These are phyloP conservation scores for Dendryphion nanum DNA, from an alignment of 2,329 filamentous ascomycete genomes.

Conservation along the genomic window DNA sequence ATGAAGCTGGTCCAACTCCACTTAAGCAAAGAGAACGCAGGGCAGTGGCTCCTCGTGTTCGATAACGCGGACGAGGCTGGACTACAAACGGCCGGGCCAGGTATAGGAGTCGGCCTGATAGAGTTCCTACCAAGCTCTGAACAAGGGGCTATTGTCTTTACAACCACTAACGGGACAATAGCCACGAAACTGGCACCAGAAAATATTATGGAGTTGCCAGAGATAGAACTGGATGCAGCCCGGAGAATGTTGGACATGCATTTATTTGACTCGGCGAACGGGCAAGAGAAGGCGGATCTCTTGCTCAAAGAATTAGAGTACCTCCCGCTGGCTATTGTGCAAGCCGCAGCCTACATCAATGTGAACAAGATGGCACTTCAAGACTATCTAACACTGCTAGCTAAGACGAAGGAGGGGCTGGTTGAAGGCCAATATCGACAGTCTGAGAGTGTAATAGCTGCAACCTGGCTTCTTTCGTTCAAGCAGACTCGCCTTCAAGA, in stretches of 20 bases:
- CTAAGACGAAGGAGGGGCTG: slow-evolving; percentile 22
- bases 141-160: slow-evolving; percentile 10
- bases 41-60: slow-evolving; percentile 33
- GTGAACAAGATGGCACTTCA: slow-evolving; percentile 2
- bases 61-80: slow-evolving; percentile 12
- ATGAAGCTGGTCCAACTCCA: slow-evolving; percentile 33
- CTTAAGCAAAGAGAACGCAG: slow-evolving; percentile 22
- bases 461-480: slow-evolving; percentile 45
- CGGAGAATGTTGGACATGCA: slow-evolving; percentile 2
- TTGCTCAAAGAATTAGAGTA: slow-evolving; percentile 14
- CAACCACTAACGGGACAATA: slow-evolving; percentile 10
- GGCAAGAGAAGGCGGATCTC: slow-evolving; percentile 2
- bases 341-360: slow-evolving; percentile 2
- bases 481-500: slow-evolving; percentile 24
- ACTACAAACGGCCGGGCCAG: too few species aligned
- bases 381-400: slow-evolving; percentile 4
- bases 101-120: too few species aligned
- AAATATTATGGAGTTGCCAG: slow-evolving; percentile 5
- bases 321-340: slow-evolving; percentile 28
- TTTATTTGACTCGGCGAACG: slow-evolving; percentile 2
- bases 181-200: slow-evolving; percentile 10
- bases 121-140: slow-evolving; percentile 7
- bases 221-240: slow-evolving; percentile 4
- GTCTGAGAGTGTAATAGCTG: slow-evolving; percentile 40
- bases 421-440: slow-evolving; percentile 11